phyloP scores from a whole-genome alignment of 495 filamentous ascomycete species.

The Daldinia childiae region DNA sequence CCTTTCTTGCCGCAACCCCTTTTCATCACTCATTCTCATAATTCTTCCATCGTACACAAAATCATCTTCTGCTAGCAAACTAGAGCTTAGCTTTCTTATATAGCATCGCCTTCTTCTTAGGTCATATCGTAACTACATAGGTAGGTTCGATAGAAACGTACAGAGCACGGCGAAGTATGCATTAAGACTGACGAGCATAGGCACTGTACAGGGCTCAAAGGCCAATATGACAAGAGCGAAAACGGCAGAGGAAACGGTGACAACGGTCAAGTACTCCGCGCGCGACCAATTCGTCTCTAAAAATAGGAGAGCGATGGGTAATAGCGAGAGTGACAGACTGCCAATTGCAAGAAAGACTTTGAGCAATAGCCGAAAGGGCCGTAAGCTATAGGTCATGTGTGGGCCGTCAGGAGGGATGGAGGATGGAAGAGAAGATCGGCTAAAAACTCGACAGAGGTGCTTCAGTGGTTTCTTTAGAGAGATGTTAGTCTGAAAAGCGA shows the following conservation, averaged over 20 bases:
- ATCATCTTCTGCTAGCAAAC: background rate
- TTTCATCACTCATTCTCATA: background rate
- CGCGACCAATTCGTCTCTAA: slow-evolving; percentile 6
- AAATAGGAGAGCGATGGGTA: slow-evolving; percentile 19
- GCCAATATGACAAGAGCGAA: slow-evolving; percentile 11
- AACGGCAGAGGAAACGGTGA: background rate
- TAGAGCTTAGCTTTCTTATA: background rate
- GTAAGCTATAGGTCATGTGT: slow-evolving; percentile 6
- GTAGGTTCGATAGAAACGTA: slow-evolving; percentile 24
- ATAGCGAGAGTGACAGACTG: slow-evolving; percentile 6
- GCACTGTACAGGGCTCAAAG: slow-evolving; percentile 16
- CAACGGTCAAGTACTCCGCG: slow-evolving; percentile 7
- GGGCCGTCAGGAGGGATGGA: background rate
- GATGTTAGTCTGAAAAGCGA: background rate
- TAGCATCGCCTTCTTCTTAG: background rate
- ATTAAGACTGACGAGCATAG: slow-evolving; percentile 20
- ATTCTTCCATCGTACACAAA: background rate
- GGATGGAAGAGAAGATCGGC: background rate
- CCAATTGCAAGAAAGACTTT: background rate
- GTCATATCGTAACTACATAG: background rate
- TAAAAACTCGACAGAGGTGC: slow-evolving; percentile 12
- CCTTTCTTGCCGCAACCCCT: background rate
- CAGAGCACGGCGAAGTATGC: slow-evolving; percentile 27
- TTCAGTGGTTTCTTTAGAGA: slow-evolving; percentile 9
- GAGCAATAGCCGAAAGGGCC: slow-evolving; percentile 9